Percentiles rank a stretch among this genome's conserved stretches.
Evolutionary conservation across 2,329 filamentous ascomycete genomes (phyloP).

Genomic region (Fusarium sp.): DNA sequence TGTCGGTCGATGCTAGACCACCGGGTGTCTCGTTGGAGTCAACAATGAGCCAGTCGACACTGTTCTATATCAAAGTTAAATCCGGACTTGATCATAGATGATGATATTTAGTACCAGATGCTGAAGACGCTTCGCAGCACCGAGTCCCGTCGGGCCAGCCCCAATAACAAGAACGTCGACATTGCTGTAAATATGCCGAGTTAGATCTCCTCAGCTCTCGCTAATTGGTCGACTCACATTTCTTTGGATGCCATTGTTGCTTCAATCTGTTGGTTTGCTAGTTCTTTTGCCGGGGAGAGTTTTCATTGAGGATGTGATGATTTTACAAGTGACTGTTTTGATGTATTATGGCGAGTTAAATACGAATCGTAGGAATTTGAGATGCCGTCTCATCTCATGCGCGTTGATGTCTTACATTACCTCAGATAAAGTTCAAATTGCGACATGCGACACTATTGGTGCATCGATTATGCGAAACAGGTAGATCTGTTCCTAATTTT

Average conservation of each 20-base stretch:
- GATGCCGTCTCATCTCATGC: not conserved
- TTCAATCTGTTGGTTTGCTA: too few relatives aligned
- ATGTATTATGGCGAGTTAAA: too few relatives aligned
- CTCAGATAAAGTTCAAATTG: not conserved
- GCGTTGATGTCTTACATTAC: not conserved
- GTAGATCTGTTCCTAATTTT: not conserved
- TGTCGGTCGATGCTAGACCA: conserved; percentile 94
- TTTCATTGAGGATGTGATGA: too few relatives aligned
- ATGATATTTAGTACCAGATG: conserved; percentile 86
- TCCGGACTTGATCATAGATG: too few relatives aligned
- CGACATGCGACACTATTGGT: not conserved
- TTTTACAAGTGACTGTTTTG: too few relatives aligned
- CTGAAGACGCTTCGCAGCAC: conserved; percentile 96
- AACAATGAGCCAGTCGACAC: conserved; percentile 94
- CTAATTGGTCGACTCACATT: not conserved
- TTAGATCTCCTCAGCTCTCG: not conserved
- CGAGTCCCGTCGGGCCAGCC: conserved; percentile 94
- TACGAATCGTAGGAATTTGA: too few relatives aligned
- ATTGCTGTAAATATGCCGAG: conserved; percentile 62
- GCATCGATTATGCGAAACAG: fast-evolving
- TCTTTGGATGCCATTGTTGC: not conserved
- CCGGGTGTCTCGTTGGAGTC: conserved; percentile 92
- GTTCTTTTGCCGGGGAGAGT: too few relatives aligned
- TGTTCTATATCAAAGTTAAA: too few relatives aligned
- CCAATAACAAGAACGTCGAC: conserved; percentile 98